Percentiles rank a stretch among this genome's conserved stretches.
phyloP scores from a whole-genome alignment of 2,329 filamentous ascomycete genomes.

The Clonostachys rhizophaga region DNA sequence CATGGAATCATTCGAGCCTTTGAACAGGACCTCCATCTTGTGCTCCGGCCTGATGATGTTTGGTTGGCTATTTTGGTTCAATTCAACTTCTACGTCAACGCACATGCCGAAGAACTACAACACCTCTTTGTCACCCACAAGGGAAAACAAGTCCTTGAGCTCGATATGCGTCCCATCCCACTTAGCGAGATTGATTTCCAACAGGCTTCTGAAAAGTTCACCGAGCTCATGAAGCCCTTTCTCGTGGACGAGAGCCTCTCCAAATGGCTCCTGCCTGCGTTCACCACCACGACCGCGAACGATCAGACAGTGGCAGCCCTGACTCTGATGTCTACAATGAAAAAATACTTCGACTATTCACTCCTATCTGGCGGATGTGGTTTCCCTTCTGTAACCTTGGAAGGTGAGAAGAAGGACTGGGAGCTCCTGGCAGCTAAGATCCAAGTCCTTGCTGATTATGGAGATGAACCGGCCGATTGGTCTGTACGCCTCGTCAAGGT shows the following conservation, averaged over 20 bases:
- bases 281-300: constrained; percentile 39
- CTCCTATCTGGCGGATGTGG: constrained; percentile 26
- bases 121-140: constrained; percentile 33
- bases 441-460: constrained; percentile 16
- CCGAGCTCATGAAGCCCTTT: constrained; percentile 28
- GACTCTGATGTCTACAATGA: constrained; percentile 44
- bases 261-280: constrained; percentile 44
- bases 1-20: constrained; percentile 30
- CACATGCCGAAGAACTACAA: constrained; percentile 35
- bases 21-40: constrained; percentile 35
- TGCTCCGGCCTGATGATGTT: constrained; percentile 44
- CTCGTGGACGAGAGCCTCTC: constrained; percentile 31
- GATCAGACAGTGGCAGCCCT: constrained; percentile 38
- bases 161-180: background rate
- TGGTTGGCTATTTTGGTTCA: constrained; percentile 47
- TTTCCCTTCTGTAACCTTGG: constrained; percentile 45
- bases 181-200: constrained; percentile 8
- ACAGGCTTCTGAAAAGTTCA: constrained; percentile 26
- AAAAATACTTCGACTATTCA: constrained; percentile 40
- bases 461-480: constrained; percentile 21
- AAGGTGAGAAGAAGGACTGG: constrained; percentile 42
- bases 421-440: constrained; percentile 24
- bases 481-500: constrained; percentile 8
- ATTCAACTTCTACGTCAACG: constrained; percentile 38
- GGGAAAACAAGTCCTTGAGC: constrained; percentile 12